Evolutionary conservation across 495 filamentous ascomycete species (phyloP), one percentile per base, ranked within the genome.

Genomic region (Neurospora intermedia): DNA sequence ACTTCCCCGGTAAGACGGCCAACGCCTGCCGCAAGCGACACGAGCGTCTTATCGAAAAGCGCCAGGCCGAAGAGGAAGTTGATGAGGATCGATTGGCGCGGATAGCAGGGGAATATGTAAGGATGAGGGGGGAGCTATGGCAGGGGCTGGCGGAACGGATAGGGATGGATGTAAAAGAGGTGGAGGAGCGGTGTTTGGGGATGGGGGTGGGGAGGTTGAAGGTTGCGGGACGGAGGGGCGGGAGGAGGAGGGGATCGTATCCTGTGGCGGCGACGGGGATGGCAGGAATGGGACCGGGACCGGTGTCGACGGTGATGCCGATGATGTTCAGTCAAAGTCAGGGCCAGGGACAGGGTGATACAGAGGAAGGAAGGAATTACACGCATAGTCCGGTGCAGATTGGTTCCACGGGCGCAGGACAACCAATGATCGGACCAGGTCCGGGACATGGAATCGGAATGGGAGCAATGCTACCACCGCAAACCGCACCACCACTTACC

Each of bases 21-120:
- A 94, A 94, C 80, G 92, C 92, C 16, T 94, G 92, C 81, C 90
- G 92, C 18, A 94, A 94, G 80, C 87, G 92, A 43, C 89, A 93
- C 77, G 92, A 93, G 80, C 83, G 92, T 38, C 82, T 93, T 73
- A 88, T 93, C 83, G 91, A 92, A 81, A 83, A 87, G 59, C 83
- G 83, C 54, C 54, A 66, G 4, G 88, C 87, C 54, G 82, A 82
- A 43, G 86, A 91, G 71, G 88, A 91, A 74, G 91, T 89, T 87
- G 89, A 92, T 76, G 84, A 83, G 11, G 79, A 86, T 40, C 89
- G 88, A 83, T 79, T 92, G 11, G 89, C 92, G 73, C 81, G 78
- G 13, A 81, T 94, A 15, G 88, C 90, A 23, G 86, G 85, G 78
- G 89, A 88, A 75, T 94, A 94, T 79, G 87, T 90, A 83, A 82